phyloP scores from a whole-genome alignment of 2,329 filamentous ascomycete species.

The Cercospora brassicicola region DNA sequence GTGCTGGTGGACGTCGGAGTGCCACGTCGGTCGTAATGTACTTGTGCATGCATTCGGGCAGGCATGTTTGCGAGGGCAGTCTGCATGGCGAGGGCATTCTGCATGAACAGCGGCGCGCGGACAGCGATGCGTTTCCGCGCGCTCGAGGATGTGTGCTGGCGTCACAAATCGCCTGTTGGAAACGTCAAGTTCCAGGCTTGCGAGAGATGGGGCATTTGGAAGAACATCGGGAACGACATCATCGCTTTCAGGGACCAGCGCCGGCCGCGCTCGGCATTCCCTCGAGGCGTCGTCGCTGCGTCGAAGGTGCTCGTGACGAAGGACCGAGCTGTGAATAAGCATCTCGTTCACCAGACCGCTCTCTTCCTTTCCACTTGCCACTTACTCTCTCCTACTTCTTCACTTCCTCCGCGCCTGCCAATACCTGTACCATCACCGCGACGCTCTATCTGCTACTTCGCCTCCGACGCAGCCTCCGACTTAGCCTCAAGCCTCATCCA shows the following conservation, averaged over 20 bases:
- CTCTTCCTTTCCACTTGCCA: not conserved
- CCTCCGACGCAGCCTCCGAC: not conserved
- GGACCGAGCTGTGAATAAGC: constrained; percentile 1
- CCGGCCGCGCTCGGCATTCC: not conserved
- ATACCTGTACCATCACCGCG: not conserved
- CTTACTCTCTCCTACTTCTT: not conserved
- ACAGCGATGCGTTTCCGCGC: not conserved
- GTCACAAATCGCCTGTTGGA: not conserved
- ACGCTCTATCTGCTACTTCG: not conserved
- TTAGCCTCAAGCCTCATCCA: not conserved
- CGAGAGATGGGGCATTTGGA: not conserved
- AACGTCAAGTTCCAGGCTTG: not conserved
- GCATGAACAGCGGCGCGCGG: constrained; percentile 10
- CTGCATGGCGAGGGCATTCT: not conserved
- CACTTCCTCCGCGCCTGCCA: not conserved
- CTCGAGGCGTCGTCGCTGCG: not conserved
- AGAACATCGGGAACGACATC: constrained; percentile 7
- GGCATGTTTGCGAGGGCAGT: not conserved
- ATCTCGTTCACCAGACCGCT: not conserved
- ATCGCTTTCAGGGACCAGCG: not conserved
- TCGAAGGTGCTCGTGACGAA: constrained; percentile 1
- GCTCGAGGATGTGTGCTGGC: not conserved
- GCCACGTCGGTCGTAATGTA: not conserved
- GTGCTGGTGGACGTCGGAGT: not conserved
- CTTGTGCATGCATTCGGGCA: not conserved